Base-by-base conservation (phyloP, 1,139 yeast genomes). In the Fermentozyma sake region DNA sequence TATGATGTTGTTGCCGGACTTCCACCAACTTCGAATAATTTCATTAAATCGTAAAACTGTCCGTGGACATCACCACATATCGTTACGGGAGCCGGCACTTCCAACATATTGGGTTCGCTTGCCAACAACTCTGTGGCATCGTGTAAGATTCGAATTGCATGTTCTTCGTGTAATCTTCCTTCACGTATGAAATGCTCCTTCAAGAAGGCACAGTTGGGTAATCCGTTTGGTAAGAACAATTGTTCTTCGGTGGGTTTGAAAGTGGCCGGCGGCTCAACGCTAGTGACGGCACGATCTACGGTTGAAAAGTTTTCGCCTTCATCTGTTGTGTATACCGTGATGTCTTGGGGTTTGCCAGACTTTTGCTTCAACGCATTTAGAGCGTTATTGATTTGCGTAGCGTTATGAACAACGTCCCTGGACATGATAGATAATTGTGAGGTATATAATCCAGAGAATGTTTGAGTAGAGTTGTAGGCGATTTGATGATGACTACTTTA, bases 1-100 rank as follows among this genome's bases (percentile, higher is more conserved):
- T 87, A 91, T 9, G 84, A 72, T 1, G 95, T 82, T 18, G 52
- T 61, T 10, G 67, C 68, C 3, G 97, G 96, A 49, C 81, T 80
- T 2, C 97, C 98, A 20, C 96, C 96, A 14, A 89, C 95, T 51
- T 91, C 97, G 52, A 91, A 86, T 28, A 91, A 60, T 55, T 89
- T 89, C 76, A 89, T 72, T 43, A 91, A 67, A 55, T 91, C 98
- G 50, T 75, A 91, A 55, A 76, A 86, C 54, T 91, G 98, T 6
- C 98, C 98, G 55, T 91, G 98, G 16, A 91, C 72, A 55, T 91
- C 98, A 30, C 98, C 97, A 61, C 97, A 89, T 2, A 91, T 87
- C 1, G 96, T 89, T 4, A 91, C 86, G 1, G 98, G 98, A 0
- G 96, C 95, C 3, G 89, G 89, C 2, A 91, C 83, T 16, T 71